Base-by-base conservation (phyloP, 176 grass and related monocot species). In the Bolboschoenus planiculmis region DNA sequence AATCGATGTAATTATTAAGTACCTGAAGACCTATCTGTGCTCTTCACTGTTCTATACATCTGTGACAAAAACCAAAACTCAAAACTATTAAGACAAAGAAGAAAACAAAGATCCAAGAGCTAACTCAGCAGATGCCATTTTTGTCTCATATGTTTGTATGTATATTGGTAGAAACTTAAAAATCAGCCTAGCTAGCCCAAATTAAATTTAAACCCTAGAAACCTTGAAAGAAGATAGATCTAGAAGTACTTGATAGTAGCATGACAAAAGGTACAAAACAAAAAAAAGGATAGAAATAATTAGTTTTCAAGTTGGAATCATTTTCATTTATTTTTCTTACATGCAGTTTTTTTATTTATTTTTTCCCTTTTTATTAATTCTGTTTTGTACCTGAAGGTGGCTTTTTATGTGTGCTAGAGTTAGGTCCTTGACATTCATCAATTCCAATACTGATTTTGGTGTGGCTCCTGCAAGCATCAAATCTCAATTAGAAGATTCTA, bases 351-450 rank as follows among this genome's bases (percentile, higher is more conserved):
- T 59, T 48, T 48, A 10, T 48, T 48, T 18, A 16, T 53, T 53
- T 53, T 53, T 66, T 73, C 20, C n/a, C 40, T 30, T 48, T 13
- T 4, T 26, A 4, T 78, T 27, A 3, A 14, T 0, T 70, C 2
- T 16, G 31, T 68, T 35, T 10, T 29, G 7, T 90, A 94, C 95
- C 95, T 97, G 95, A 10, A 97, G 95, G 84, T 97, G 97, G 83
- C 97, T 99, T 91, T 99, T 99, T 60, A 99, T 93, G 88, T 99
- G 97, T 16, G 97, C 97, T 44, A 99, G 87, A 27, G 92, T 99
- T 56, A 99, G 88, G 79, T 92, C 97, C 93, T 91, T 95, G 70
- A 99, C 93, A 88, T 99, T 99, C 97, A 99, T 99, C 86, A 99
- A 86, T 83, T 99, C 92, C 87, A 99, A 80, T 57, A 99, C 97